Evolutionary conservation across 306 rosid species (phyloP).

Genomic region (Pterocarpus santalinus): DNA sequence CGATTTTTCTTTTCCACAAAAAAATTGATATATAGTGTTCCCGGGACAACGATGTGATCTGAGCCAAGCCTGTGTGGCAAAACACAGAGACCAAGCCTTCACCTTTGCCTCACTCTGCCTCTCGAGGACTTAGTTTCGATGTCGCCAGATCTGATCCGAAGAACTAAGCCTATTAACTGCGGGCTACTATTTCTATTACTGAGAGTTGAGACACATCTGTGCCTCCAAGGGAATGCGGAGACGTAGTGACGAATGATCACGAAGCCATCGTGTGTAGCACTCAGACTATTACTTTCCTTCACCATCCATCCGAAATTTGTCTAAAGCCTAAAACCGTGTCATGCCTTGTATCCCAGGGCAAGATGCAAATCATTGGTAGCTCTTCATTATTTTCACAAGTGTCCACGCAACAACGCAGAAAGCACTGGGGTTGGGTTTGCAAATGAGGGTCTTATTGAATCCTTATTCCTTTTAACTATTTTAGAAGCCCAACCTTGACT

Average conservation of each 20-base stretch:
- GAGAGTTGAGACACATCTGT: not conserved
- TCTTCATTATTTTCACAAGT: not conserved
- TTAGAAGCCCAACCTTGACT: conserved; percentile 20
- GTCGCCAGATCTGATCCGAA: not conserved
- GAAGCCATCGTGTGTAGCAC: not conserved
- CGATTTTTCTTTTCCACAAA: too few species aligned
- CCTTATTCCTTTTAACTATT: conserved; percentile 30
- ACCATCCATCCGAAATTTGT: not conserved
- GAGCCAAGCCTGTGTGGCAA: not conserved
- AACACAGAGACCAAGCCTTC: not conserved
- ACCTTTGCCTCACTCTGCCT: not conserved
- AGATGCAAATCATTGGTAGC: not conserved
- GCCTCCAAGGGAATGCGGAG: not conserved
- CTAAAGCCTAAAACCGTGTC: not conserved
- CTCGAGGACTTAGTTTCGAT: not conserved
- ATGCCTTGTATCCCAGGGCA: not conserved
- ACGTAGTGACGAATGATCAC: not conserved
- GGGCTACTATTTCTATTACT: not conserved
- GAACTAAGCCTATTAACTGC: not conserved
- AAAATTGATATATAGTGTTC: too few species aligned
- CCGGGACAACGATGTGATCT: not conserved
- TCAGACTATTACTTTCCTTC: too few species aligned
- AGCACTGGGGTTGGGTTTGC: conserved; percentile 16
- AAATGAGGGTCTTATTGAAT: conserved; percentile 10
- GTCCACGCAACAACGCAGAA: conserved; percentile 21